These are phyloP conservation scores for Starmerella stellata DNA, from an alignment of 805 yeast species.

Conservation along the genomic window DNA sequence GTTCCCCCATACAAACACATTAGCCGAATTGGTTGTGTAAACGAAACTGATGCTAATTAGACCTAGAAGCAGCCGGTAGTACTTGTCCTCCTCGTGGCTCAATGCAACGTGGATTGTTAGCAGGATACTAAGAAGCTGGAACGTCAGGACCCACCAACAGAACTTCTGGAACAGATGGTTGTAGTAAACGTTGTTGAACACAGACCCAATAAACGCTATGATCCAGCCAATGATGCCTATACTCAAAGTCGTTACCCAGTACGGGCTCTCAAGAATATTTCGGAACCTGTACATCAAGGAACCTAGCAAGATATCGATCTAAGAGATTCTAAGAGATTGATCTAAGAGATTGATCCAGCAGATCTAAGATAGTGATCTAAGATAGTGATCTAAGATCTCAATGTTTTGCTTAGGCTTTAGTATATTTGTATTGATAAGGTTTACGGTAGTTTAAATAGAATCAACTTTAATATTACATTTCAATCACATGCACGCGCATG, in stretches of 20 bases:
- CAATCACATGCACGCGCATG: too few species aligned
- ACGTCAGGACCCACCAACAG: constrained; percentile 94
- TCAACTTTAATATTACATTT: too few species aligned
- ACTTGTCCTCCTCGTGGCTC: constrained; percentile 46
- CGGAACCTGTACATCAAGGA: constrained; percentile 7
- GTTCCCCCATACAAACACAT: constrained; percentile 52
- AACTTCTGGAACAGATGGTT: constrained; percentile 48
- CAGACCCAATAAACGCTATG: constrained; percentile 73
- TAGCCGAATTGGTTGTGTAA: constrained; percentile 71
- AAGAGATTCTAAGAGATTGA: too few species aligned
- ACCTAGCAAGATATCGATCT: too few species aligned
- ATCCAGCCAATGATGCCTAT: constrained; percentile 68
- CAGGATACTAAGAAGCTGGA: constrained; percentile 44
- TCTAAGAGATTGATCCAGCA: too few species aligned
- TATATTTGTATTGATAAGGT: too few species aligned
- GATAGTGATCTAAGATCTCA: too few species aligned
- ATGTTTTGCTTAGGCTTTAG: too few species aligned
- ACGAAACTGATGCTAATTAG: constrained; percentile 54
- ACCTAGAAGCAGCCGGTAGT: constrained; percentile 38
- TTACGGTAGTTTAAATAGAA: too few species aligned
- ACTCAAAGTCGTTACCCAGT: constrained; percentile 64
- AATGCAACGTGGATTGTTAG: constrained; percentile 36
- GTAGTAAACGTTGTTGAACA: constrained; percentile 30
- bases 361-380: too few species aligned
- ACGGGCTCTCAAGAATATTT: constrained; percentile 63